Percentiles rank a stretch among this genome's conserved stretches.
Conservation (phyloP, 306 rosid genomes). For the Ormosia semicastrata region DNA sequence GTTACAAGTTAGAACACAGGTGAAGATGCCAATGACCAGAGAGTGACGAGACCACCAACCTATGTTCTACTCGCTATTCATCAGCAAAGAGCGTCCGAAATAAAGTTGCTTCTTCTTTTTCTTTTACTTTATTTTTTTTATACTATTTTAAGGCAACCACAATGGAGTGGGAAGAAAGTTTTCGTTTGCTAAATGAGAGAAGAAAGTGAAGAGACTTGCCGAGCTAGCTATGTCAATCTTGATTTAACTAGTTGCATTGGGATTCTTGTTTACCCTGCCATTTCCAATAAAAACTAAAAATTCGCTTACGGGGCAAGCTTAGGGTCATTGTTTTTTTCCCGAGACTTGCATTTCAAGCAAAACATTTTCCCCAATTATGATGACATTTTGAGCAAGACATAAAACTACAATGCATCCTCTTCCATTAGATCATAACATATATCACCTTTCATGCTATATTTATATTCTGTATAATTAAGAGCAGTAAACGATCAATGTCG, state of each 20-base stretch:
- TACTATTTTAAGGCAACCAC: conserved; percentile 20
- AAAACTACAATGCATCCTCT: too few species aligned
- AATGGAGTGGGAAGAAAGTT: neutral
- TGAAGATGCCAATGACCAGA: neutral
- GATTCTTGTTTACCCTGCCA: neutral
- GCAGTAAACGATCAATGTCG: too few species aligned
- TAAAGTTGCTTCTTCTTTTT: neutral
- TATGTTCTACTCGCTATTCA: neutral
- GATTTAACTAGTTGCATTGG: neutral
- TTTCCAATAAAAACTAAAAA: neutral
- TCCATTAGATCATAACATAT: too few species aligned
- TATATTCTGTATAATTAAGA: too few species aligned
- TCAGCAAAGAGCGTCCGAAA: neutral
- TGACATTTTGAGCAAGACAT: too few species aligned
- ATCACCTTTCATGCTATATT: too few species aligned
- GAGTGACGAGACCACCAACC: neutral
- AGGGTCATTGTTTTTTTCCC: neutral
- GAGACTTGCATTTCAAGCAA: neutral
- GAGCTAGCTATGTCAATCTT: neutral
- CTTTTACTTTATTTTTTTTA: neutral
- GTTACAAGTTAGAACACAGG: neutral
- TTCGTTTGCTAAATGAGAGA: neutral
- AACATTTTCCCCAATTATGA: neutral
- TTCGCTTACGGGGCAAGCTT: neutral
- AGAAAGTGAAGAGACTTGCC: conserved; percentile 13